Percentiles rank a stretch among this genome's conserved stretches.
Conservation (phyloP, 2,329 filamentous ascomycete species). For the Pyrenochaeta sp. region DNA sequence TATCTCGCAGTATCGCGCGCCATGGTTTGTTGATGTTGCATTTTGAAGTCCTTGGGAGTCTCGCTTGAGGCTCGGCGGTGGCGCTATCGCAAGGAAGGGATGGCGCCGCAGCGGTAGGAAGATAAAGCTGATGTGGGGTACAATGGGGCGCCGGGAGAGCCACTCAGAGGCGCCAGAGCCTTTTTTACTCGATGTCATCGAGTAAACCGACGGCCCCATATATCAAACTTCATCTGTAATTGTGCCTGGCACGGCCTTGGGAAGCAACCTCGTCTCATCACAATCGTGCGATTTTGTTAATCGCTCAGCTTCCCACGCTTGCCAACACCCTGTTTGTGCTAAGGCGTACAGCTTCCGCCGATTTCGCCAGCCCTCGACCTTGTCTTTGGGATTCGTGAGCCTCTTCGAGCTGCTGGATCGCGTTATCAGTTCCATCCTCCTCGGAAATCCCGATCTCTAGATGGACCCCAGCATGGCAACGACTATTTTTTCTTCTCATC, state of each 20-base stretch:
- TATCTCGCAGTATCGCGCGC: slow-evolving; percentile 29
- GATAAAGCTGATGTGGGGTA: slow-evolving; percentile 40
- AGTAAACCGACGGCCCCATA: slow-evolving; percentile 31
- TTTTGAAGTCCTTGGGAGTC: slow-evolving; percentile 14
- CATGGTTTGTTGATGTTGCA: slow-evolving; percentile 17
- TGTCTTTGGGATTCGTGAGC: not conserved
- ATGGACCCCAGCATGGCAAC: not conserved
- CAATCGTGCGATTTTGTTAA: not conserved
- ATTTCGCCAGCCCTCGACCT: not conserved
- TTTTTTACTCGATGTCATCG: slow-evolving; percentile 41
- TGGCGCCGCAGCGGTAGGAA: slow-evolving; percentile 15
- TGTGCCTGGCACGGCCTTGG: slow-evolving; percentile 8
- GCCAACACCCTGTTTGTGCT: not conserved
- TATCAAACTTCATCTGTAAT: slow-evolving; percentile 18
- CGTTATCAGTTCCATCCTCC: not conserved
- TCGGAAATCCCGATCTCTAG: not conserved
- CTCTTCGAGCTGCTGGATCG: not conserved
- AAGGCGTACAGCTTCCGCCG: not conserved
- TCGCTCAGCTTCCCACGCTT: not conserved
- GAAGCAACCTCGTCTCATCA: slow-evolving; percentile 4
- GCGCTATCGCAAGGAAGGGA: slow-evolving; percentile 12
- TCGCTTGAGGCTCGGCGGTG: slow-evolving; percentile 17
- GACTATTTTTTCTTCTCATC: not conserved
- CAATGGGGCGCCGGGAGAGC: slow-evolving; percentile 13
- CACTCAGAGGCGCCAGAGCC: slow-evolving; percentile 22